Evolutionary conservation across 441 rosid species (phyloP).

Genomic region (Corymbia calophylla): DNA sequence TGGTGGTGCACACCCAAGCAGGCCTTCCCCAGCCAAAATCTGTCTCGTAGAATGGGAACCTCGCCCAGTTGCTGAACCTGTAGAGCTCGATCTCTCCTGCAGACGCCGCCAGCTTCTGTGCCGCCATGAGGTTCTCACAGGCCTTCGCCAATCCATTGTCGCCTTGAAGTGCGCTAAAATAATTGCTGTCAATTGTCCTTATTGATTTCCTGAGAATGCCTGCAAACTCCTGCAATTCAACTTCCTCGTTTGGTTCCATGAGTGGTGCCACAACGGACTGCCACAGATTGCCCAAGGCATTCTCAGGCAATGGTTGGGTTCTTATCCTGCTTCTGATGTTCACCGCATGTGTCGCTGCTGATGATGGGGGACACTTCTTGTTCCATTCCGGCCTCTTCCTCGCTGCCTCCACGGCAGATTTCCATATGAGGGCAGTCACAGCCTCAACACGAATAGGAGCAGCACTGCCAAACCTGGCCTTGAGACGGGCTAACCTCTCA

Average conservation of each 20-base stretch:
- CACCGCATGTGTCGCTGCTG: not conserved
- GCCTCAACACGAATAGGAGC: not conserved
- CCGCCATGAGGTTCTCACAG: not conserved
- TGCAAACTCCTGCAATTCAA: not conserved
- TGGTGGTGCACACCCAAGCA: not conserved
- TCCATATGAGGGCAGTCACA: not conserved
- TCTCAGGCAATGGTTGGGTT: not conserved
- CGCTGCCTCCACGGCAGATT: not conserved
- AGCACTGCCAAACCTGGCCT: not conserved
- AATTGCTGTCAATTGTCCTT: not conserved
- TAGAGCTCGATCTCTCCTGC: not conserved
- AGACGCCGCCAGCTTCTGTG: not conserved
- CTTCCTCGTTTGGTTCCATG: not conserved
- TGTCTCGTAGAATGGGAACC: not conserved
- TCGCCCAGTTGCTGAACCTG: slow-evolving; percentile 2
- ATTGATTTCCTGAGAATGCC: not conserved
- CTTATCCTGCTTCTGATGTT: not conserved
- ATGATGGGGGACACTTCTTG: not conserved
- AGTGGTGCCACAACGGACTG: not conserved
- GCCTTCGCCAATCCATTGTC: not conserved
- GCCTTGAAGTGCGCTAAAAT: not conserved
- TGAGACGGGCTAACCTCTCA: not conserved
- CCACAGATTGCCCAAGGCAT: not conserved
- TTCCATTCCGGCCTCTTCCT: not conserved
- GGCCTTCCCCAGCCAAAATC: slow-evolving; percentile 4